Evolutionary conservation across 305 asterid species (phyloP), one percentile per base, ranked within the genome.

Genomic region (Galium porrigens): DNA sequence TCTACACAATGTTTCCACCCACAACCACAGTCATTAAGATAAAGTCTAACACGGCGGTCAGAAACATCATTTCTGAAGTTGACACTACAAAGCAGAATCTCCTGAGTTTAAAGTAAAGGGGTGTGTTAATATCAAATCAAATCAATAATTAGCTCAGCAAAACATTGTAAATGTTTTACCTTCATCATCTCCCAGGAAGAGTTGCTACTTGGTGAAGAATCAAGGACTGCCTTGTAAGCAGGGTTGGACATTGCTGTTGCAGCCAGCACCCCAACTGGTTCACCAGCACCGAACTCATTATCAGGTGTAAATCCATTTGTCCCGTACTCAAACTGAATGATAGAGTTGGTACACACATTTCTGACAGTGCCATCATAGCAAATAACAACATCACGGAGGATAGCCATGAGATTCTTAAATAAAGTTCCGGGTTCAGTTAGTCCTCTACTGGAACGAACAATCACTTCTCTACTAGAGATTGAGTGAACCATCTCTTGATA

Each of bases 161-260:
- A 48, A 44, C 12, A 22, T 30, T 54, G 4, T 17, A 41, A 22
- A 20, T 17, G 25, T 7, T 61, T 58, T 69, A 89, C 99, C 94
- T 92, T 92, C 99, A 92, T 92, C 99, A 92, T 92, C 74, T 89
- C 94, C 99, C 99, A 92, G 55, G 99, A 87, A 41, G 92, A 84
- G 74, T 92, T 89, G 79, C 99, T 92, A 68, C 91, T 92, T 25
- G 97, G 81, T 67, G 99, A 89, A 69, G 99, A 92, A 87, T 92
- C 99, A 66, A 92, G 83, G 57, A 92, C 99, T 12, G 99, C 99
- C 82, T 92, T 92, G 81, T 92, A 92, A 2, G 99, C 99, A 41
- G 99, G 99, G 83, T 89, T 92, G 44, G 99, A 92, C 97, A 92
- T 92, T 58, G 99, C 97, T 67, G 99, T 92, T 66, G 99, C 97